These are phyloP conservation scores for Eimeria sp. DNA, from an alignment of 169 alveolate genomes.

Conservation along the genomic window DNA sequence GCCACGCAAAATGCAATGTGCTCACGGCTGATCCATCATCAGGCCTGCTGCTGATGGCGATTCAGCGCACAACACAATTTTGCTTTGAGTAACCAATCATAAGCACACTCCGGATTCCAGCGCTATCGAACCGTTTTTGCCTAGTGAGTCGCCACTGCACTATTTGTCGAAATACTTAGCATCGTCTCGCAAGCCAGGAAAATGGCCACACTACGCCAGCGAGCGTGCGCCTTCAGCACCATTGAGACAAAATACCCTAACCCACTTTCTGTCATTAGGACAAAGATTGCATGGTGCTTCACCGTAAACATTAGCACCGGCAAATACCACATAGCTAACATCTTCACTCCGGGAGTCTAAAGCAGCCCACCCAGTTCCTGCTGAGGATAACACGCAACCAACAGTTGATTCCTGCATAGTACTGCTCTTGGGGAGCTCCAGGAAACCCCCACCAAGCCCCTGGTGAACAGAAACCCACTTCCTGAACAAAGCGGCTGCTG, in stretches of 20 bases:
- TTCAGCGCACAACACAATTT: not conserved
- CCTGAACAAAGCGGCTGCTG: not conserved
- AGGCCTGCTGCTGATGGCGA: not conserved
- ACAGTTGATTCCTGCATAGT: not conserved
- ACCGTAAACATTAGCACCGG: not conserved
- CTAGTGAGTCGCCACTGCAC: not conserved
- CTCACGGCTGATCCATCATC: not conserved
- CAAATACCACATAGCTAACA: not conserved
- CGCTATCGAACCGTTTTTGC: not conserved
- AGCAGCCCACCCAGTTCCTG: not conserved
- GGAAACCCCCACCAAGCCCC: not conserved
- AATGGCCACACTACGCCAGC: not conserved
- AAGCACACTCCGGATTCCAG: not conserved
- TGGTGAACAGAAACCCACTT: not conserved
- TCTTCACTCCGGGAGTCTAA: not conserved
- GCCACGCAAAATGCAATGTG: not conserved
- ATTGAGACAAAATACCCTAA: not conserved
- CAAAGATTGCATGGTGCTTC: not conserved
- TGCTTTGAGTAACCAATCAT: not conserved
- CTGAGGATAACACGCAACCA: not conserved
- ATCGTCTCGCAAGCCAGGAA: not conserved
- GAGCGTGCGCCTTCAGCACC: not conserved
- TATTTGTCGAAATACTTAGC: not conserved
- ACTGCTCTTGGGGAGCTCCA: not conserved
- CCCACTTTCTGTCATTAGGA: constrained; percentile 3